Conservation (phyloP, 192 early-diverging fungal genomes). For the Coemansia pectinata region DNA sequence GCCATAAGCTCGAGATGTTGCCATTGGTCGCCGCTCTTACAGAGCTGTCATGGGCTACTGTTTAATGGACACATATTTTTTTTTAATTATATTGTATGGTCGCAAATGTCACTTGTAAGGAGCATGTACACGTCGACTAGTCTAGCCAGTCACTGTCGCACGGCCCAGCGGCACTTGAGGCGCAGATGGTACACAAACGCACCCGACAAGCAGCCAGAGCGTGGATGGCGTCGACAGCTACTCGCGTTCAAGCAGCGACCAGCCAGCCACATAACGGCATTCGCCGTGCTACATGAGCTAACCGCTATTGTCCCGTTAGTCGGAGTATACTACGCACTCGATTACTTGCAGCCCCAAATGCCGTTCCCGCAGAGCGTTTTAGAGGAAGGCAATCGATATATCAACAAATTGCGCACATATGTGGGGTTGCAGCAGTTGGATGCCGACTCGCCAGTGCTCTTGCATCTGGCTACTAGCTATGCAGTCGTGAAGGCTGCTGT, state of each 20-base stretch:
- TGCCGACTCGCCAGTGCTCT: constrained; percentile 57
- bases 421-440: constrained; percentile 41
- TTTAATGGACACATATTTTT: neutral
- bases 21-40: neutral
- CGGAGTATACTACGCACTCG: constrained; percentile 68
- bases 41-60: neutral
- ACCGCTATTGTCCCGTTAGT: constrained; percentile 83
- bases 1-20: neutral
- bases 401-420: constrained; percentile 58
- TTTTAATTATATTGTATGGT: neutral
- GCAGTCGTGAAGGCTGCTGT: constrained; percentile 73
- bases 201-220: neutral
- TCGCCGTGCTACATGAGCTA: constrained; percentile 83
- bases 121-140: neutral
- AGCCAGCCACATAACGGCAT: constrained; percentile 68
- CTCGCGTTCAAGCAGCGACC: constrained; percentile 66
- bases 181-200: neutral
- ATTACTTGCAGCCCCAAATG: constrained; percentile 56
- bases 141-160: neutral
- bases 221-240: constrained; percentile 27
- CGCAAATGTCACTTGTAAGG: neutral
- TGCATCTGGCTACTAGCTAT: constrained; percentile 79
- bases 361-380: constrained; percentile 68
- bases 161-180: neutral
- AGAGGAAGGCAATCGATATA: constrained; percentile 60